These are phyloP conservation scores for Carex myosuroides DNA, from an alignment of 176 grass and related monocot species.

Conservation along the genomic window DNA sequence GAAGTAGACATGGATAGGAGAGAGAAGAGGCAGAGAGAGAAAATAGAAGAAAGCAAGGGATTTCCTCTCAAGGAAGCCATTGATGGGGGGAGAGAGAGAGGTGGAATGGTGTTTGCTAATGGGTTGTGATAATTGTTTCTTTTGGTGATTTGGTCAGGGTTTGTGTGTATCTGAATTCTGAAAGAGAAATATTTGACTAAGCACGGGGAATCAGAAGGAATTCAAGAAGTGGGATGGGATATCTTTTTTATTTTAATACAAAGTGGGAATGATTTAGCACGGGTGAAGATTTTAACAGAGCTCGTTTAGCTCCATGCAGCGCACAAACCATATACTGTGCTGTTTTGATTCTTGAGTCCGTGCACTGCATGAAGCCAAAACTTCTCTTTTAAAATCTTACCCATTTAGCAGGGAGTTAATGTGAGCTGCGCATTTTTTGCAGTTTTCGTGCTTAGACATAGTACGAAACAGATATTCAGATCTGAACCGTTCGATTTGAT, in stretches of 20 bases:
- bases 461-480: background rate
- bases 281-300: too few relatives aligned
- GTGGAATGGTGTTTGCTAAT: background rate
- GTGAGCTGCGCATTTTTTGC: background rate
- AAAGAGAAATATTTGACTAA: background rate
- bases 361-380: too few relatives aligned
- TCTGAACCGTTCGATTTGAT: background rate
- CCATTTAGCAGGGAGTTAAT: background rate
- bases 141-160: background rate
- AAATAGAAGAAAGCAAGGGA: slow-evolving; percentile 11
- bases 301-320: too few relatives aligned
- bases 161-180: background rate
- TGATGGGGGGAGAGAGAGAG: background rate
- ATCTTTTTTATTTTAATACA: too few relatives aligned
- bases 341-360: too few relatives aligned
- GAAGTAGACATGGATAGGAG: slow-evolving; percentile 27
- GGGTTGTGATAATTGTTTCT: background rate
- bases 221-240: background rate
- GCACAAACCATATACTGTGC: too few relatives aligned
- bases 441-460: background rate
- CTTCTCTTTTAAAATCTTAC: too few relatives aligned
- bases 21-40: slow-evolving; percentile 27
- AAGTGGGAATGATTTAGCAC: too few relatives aligned
- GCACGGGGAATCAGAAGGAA: background rate
- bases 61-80: slow-evolving; percentile 4